Conservation (phyloP, 2,329 filamentous ascomycete genomes). For the Venturia pyrina region DNA sequence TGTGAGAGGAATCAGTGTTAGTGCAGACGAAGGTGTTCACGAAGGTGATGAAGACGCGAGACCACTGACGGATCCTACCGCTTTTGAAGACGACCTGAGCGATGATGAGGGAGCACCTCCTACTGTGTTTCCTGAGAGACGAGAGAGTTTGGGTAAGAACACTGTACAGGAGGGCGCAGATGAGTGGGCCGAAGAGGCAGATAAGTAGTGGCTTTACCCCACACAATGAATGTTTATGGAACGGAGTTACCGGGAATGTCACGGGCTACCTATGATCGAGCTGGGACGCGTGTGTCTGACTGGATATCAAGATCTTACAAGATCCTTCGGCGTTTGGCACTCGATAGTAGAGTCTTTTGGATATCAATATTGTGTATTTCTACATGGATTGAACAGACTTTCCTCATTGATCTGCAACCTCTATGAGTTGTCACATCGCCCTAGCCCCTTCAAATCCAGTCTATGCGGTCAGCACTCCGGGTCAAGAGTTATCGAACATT, state of each 20-base stretch:
- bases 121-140: not conserved
- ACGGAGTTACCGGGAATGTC: not conserved
- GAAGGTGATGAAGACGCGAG: constrained; percentile 24
- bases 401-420: not conserved
- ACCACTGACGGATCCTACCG: constrained; percentile 35
- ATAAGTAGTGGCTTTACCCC: not conserved
- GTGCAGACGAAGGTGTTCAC: constrained; percentile 44
- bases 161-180: constrained; percentile 24
- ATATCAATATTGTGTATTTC: not conserved
- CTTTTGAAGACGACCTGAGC: constrained; percentile 35
- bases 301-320: not conserved
- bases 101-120: constrained; percentile 31
- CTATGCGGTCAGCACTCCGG: too few relatives aligned
- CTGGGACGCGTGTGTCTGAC: not conserved
- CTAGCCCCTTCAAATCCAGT: too few relatives aligned
- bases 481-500: too few relatives aligned
- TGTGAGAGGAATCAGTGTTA: constrained; percentile 47
- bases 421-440: too few relatives aligned
- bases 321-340: not conserved
- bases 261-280: not conserved
- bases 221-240: not conserved
- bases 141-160: constrained; percentile 17
- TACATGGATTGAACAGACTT: not conserved
- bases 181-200: constrained; percentile 26
- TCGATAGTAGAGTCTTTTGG: not conserved